Evolutionary conservation across 2,329 filamentous ascomycete genomes (phyloP).

Genomic region (Apiospora arundinis): DNA sequence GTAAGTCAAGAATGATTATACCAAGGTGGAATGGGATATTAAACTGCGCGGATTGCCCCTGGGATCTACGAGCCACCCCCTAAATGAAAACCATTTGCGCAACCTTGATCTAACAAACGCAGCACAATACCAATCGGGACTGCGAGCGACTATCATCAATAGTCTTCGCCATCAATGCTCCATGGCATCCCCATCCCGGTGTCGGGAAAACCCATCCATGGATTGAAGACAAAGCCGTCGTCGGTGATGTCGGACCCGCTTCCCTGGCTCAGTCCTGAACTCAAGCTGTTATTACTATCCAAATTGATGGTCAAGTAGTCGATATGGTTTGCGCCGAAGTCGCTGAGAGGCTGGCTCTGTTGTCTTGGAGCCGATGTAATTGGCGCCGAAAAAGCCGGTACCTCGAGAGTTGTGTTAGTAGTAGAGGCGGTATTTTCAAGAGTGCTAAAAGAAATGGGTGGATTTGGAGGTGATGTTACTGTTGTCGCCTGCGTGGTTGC

Average conservation of each 20-base stretch:
- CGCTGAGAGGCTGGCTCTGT: not conserved
- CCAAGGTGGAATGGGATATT: no score
- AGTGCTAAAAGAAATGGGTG: not conserved
- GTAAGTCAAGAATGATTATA: no score
- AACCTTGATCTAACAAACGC: no score
- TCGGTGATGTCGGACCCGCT: constrained; percentile 20
- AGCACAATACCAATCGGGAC: no score
- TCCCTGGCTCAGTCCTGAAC: not conserved
- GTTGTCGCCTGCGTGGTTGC: not conserved
- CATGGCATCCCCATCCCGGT: not conserved
- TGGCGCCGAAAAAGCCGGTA: not conserved
- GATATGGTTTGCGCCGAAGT: not conserved
- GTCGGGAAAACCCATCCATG: constrained; percentile 37
- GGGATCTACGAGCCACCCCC: no score
- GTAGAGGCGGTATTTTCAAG: not conserved
- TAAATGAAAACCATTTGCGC: no score
- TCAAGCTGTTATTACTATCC: not conserved
- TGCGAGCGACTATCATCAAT: not conserved
- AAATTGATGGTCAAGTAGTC: not conserved
- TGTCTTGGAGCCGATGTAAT: not conserved
- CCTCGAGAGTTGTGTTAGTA: not conserved
- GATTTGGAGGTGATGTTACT: not conserved
- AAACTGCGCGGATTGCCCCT: no score
- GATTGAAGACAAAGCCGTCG: constrained; percentile 37
- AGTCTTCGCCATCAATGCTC: not conserved